These are phyloP conservation scores for Pestalotiopsis sp. DNA, from an alignment of 2,329 filamentous ascomycete genomes.

Conservation along the genomic window DNA sequence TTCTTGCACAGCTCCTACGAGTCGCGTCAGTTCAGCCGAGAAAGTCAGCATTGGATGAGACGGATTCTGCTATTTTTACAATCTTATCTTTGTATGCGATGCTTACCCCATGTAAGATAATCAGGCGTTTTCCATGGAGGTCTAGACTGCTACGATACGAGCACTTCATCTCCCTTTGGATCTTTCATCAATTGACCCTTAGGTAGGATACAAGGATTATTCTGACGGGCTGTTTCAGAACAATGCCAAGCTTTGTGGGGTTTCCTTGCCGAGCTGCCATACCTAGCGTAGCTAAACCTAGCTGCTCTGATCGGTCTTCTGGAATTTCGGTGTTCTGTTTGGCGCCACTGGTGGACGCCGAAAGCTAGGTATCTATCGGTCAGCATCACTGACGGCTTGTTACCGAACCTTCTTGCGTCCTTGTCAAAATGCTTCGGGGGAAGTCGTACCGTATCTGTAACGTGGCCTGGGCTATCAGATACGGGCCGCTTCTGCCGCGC, in stretches of 20 bases:
- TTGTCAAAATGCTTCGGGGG: no score
- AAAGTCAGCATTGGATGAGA: not conserved
- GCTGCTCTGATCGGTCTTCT: not conserved
- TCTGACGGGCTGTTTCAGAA: conserved; percentile 1
- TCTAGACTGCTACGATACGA: not conserved
- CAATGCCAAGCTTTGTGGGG: conserved; percentile 9
- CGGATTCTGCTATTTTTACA: not conserved
- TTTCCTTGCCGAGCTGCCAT: not conserved
- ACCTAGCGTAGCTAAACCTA: not conserved
- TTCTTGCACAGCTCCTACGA: not conserved
- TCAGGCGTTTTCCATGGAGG: not conserved
- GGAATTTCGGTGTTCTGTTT: not conserved
- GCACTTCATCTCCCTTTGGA: not conserved
- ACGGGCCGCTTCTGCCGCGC: no score
- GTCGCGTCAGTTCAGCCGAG: not conserved
- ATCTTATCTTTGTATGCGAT: not conserved
- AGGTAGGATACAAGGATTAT: not conserved
- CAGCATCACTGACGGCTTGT: no score
- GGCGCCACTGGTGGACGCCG: no score
- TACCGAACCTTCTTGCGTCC: no score
- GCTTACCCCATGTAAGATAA: not conserved
- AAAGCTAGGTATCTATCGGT: no score
- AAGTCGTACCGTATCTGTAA: no score
- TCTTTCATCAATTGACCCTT: not conserved
- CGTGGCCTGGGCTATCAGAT: no score